These are phyloP conservation scores for Fusarium paranaense DNA, from an alignment of 2,329 filamentous ascomycete species.

Conservation along the genomic window DNA sequence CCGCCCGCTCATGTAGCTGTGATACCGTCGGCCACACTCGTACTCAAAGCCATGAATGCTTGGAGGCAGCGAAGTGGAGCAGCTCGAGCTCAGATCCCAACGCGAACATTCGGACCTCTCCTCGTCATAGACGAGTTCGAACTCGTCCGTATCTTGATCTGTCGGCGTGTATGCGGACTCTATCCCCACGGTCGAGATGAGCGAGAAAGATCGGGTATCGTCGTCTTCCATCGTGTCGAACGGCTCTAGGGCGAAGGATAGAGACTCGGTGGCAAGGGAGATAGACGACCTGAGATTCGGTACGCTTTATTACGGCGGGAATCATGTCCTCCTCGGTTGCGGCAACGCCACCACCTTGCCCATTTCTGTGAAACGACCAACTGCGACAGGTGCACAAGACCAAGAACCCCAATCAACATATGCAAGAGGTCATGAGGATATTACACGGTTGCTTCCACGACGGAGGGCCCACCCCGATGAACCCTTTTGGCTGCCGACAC, in stretches of 20 bases:
- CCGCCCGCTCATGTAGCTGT: conserved; percentile 56
- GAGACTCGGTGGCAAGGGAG: background rate
- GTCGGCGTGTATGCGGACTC: conserved; percentile 41
- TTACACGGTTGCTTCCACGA: conserved; percentile 25
- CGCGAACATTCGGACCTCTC: conserved; percentile 34
- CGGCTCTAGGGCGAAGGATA: background rate
- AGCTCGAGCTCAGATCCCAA: conserved; percentile 44
- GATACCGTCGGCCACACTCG: conserved; percentile 54
- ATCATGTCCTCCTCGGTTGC: conserved; percentile 7
- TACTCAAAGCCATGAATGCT: conserved; percentile 51
- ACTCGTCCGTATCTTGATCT: conserved; percentile 46
- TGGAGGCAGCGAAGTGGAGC: conserved; percentile 49
- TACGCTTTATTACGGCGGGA: conserved; percentile 27
- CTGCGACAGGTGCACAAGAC: conserved; percentile 16
- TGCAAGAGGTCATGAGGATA: conserved; percentile 32
- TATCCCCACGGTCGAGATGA: conserved; percentile 45
- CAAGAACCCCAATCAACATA: conserved; percentile 11
- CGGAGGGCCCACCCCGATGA: conserved; percentile 20
- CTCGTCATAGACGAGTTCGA: conserved; percentile 44
- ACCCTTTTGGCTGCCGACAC: conserved; percentile 1
- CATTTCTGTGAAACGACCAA: conserved; percentile 35
- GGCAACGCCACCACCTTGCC: conserved; percentile 26
- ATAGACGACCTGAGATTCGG: conserved; percentile 9
- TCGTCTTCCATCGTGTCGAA: conserved; percentile 39
- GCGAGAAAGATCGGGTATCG: conserved; percentile 45